Percentiles rank a stretch among this genome's conserved stretches.
Evolutionary conservation across 495 filamentous ascomycete genomes (phyloP).

Genomic region (Penicillium salamii): DNA sequence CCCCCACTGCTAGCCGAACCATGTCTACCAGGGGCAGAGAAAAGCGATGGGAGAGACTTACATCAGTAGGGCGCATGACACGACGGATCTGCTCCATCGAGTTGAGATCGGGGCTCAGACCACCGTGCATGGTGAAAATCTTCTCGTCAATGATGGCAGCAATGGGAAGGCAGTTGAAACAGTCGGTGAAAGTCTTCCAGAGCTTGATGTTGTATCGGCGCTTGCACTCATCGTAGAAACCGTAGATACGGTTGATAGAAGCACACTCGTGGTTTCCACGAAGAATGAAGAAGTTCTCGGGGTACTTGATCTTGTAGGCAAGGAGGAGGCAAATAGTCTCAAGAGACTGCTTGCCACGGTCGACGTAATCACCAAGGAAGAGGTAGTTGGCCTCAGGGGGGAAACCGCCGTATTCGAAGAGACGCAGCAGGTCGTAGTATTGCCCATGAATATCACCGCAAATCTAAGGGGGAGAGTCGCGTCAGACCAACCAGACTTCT

Average conservation of each 20-base stretch:
- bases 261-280: constrained; percentile 99
- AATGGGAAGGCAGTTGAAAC: constrained; percentile 99
- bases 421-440: constrained; percentile 95
- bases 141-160: constrained; percentile 99
- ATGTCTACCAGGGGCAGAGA: constrained; percentile 1
- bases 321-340: constrained; percentile 98
- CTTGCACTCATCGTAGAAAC: constrained; percentile 99
- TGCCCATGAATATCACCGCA: constrained; percentile 99
- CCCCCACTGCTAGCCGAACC: background rate
- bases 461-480: constrained; percentile 58
- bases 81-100: constrained; percentile 99
- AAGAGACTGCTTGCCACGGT: constrained; percentile 98
- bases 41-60: constrained; percentile 54
- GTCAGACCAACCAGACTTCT: constrained; percentile 6
- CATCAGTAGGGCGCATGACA: constrained; percentile 98
- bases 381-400: constrained; percentile 99
- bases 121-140: constrained; percentile 99
- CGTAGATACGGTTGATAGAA: constrained; percentile 99
- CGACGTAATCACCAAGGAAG: constrained; percentile 98
- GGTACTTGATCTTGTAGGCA: constrained; percentile 99
- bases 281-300: constrained; percentile 99
- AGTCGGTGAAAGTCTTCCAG: constrained; percentile 99
- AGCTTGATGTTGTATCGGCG: constrained; percentile 99
- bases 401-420: constrained; percentile 99
- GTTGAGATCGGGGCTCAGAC: constrained; percentile 94